A percentile compares a stretch with the other conserved stretches of the same genome.
Conservation (phyloP, 73 alveolate species). For the Paramecium pentaurelia region DNA sequence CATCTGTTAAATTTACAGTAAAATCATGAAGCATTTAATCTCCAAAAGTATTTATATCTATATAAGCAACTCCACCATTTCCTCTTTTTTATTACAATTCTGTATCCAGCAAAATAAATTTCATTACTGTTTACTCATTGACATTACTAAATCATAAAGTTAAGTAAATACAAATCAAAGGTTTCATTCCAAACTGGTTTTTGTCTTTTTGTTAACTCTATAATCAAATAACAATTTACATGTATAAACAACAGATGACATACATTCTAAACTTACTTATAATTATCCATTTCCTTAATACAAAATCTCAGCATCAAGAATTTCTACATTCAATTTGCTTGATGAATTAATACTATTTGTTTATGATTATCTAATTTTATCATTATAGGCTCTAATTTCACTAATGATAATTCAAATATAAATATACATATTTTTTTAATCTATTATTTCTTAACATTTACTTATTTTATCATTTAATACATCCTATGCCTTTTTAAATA, state of each 20-base stretch:
- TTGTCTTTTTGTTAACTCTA: neutral
- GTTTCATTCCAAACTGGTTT: constrained; percentile 13
- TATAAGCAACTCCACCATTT: neutral
- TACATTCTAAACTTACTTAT: neutral
- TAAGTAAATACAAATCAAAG: neutral
- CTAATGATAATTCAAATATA: neutral
- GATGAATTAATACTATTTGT: neutral
- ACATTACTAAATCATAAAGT: neutral
- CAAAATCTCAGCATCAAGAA: neutral
- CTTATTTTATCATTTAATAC: neutral
- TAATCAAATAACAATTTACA: neutral
- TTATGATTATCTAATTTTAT: neutral
- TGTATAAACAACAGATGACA: neutral
- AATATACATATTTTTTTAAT: neutral
- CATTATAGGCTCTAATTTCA: constrained; percentile 13
- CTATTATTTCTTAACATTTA: neutral
- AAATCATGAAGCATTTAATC: constrained; percentile 31
- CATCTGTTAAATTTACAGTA: neutral
- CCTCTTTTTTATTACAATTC: neutral
- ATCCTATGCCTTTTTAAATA: constrained; percentile 5
- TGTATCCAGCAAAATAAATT: neutral
- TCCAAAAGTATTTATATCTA: neutral
- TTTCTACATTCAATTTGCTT: neutral
- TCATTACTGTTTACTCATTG: neutral
- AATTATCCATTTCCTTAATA: neutral